A percentile compares a stretch with the other conserved stretches of the same genome.
Evolutionary conservation across 78 protist species (phyloP).

Genomic region (Diacronema lutheri): DNA sequence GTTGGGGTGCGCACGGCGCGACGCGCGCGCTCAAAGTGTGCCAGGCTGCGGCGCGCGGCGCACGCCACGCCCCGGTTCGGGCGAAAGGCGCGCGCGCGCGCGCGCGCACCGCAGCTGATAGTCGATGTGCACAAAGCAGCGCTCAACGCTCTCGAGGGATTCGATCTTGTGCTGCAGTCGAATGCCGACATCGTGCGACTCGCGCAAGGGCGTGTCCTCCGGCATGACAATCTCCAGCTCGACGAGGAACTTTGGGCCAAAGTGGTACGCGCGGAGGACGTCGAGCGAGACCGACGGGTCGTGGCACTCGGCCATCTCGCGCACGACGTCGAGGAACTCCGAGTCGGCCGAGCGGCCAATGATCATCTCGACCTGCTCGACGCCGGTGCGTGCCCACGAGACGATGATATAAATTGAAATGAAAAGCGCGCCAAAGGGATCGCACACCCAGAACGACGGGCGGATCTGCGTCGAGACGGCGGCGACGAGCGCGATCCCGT

Average conservation of each 20-base stretch:
- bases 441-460: background rate
- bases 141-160: background rate
- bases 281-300: background rate
- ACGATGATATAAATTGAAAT: background rate
- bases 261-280: background rate
- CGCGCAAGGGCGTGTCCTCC: background rate
- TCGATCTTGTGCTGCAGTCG: background rate
- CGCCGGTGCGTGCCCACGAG: background rate
- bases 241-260: background rate
- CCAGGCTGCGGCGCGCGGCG: too few relatives aligned
- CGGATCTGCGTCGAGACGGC: background rate
- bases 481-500: background rate
- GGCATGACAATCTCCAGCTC: slow-evolving; percentile 1
- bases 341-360: background rate
- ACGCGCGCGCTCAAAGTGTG: too few relatives aligned
- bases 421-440: background rate
- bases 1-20: too few relatives aligned
- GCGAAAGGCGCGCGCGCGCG: too few relatives aligned
- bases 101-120: background rate
- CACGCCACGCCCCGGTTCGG: too few relatives aligned
- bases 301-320: slow-evolving; percentile 3
- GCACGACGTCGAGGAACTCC: background rate
- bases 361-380: background rate
- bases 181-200: background rate
- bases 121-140: slow-evolving; percentile 3